These are phyloP conservation scores for Camellia japonica DNA, from an alignment of 148 eudicot genomes.

Conservation along the genomic window DNA sequence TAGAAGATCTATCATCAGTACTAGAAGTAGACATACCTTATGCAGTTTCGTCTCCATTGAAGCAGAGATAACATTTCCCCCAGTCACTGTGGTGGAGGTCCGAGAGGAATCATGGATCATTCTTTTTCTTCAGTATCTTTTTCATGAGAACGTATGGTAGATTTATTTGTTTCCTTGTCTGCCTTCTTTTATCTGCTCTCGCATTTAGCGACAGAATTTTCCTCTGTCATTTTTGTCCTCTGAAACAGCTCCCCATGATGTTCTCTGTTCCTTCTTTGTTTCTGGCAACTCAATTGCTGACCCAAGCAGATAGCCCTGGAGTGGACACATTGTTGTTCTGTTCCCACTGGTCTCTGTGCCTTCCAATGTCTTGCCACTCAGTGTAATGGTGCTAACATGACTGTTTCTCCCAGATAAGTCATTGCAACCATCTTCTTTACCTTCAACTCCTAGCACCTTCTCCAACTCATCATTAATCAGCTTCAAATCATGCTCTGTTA, in stretches of 20 bases:
- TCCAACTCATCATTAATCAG: constrained; percentile 79
- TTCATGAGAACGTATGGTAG: too few species aligned
- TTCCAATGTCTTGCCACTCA: constrained; percentile 59
- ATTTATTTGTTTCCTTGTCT: constrained; percentile 7
- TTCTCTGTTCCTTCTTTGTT: constrained; percentile 62
- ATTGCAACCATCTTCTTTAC: constrained; percentile 48
- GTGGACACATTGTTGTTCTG: constrained; percentile 52
- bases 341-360: constrained; percentile 39
- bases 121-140: too few species aligned
- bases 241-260: constrained; percentile 80
- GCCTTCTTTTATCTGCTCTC: constrained; percentile 38
- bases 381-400: constrained; percentile 67
- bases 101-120: too few species aligned
- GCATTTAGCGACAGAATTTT: constrained; percentile 33
- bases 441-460: constrained; percentile 67
- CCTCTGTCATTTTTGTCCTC: constrained; percentile 67
- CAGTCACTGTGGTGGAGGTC: too few species aligned
- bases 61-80: too few species aligned
- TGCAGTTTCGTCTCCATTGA: too few species aligned
- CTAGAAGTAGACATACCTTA: too few species aligned
- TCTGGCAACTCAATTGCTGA: constrained; percentile 66
- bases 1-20: too few species aligned
- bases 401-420: constrained; percentile 77
- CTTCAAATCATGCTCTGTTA: constrained; percentile 66
- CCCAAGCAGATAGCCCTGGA: constrained; percentile 75